These are phyloP conservation scores for Hypericum perforatum DNA, from an alignment of 345 rosid species.

Conservation along the genomic window DNA sequence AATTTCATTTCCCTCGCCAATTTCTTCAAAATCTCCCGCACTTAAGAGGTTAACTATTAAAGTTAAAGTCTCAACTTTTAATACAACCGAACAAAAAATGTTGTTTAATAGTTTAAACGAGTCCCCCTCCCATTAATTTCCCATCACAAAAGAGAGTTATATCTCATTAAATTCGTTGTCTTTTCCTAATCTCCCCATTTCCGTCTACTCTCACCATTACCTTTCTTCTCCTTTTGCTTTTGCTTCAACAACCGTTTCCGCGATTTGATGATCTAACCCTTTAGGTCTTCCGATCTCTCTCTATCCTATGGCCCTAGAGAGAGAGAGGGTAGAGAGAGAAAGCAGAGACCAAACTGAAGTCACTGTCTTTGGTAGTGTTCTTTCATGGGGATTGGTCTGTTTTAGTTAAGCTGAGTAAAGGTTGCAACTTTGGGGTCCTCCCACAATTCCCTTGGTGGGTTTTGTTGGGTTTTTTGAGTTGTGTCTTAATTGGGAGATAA, in stretches of 20 bases:
- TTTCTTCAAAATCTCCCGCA: too few species aligned
- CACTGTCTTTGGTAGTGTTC: conserved; percentile 15
- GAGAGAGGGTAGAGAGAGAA: conserved; percentile 21
- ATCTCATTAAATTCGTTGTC: neutral
- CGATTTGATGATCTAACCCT: conserved; percentile 79
- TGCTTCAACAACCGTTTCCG: conserved; percentile 39
- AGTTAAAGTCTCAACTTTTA: too few species aligned
- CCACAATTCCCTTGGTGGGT: conserved; percentile 16
- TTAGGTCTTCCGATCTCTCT: conserved; percentile 41
- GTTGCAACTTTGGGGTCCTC: conserved; percentile 1
- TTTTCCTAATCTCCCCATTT: neutral
- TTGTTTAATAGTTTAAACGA: too few species aligned
- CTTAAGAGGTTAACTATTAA: too few species aligned
- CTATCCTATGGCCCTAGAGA: conserved; percentile 26
- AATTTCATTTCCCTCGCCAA: too few species aligned
- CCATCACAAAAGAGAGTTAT: neutral
- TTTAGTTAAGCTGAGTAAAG: neutral
- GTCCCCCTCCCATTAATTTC: too few species aligned
- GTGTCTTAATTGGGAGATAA: conserved; percentile 13
- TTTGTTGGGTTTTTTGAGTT: conserved; percentile 21
- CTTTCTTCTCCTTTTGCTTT: conserved; percentile 21
- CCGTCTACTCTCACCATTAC: conserved; percentile 23
- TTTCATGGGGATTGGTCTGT: conserved; percentile 1
- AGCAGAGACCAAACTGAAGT: conserved; percentile 10
- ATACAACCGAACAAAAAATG: too few species aligned